A percentile compares a stretch with the other conserved stretches of the same genome.
Evolutionary conservation across 106 monocot species (phyloP).

Genomic region (Iris macrosiphon): DNA sequence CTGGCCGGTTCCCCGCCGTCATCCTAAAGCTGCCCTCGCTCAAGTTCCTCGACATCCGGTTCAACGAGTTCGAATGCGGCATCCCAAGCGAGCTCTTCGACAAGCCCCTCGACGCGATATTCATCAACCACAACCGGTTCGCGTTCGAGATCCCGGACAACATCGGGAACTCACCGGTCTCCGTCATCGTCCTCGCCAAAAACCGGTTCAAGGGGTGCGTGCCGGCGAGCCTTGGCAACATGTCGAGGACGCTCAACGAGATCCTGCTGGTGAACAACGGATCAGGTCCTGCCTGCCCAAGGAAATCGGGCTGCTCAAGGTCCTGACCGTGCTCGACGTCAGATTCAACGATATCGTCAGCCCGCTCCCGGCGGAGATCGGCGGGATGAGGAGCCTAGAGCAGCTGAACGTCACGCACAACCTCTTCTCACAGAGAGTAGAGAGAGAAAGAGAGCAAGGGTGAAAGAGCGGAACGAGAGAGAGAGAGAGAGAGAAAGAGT

Average conservation of each 20-base stretch:
- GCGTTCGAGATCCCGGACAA: conserved; percentile 46
- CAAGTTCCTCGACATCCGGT: conserved; percentile 53
- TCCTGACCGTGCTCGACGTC: conserved; percentile 66
- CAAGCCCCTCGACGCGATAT: conserved; percentile 39
- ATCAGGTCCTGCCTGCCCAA: conserved; percentile 62
- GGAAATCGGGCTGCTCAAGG: conserved; percentile 46
- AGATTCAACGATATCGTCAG: conserved; percentile 69
- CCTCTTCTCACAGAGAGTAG: no score
- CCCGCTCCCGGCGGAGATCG: conserved; percentile 35
- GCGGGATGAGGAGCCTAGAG: conserved; percentile 32
- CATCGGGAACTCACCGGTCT: conserved; percentile 67
- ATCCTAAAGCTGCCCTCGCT: conserved; percentile 40
- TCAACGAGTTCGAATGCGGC: conserved; percentile 64
- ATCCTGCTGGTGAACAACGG: conserved; percentile 58
- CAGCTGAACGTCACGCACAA: conserved; percentile 64
- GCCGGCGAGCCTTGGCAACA: conserved; percentile 66
- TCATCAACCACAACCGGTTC: conserved; percentile 53
- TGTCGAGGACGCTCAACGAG: conserved; percentile 60
- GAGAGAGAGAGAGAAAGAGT: no score
- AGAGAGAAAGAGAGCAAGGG: no score
- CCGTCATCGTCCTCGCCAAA: conserved; percentile 73
- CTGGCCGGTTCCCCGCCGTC: conserved; percentile 52
- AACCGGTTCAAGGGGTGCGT: conserved; percentile 74
- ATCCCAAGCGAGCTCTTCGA: conserved; percentile 30
- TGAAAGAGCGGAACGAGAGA: no score